Conservation (phyloP, 352 stramenopile species). For the Phytophthora lateralis region DNA sequence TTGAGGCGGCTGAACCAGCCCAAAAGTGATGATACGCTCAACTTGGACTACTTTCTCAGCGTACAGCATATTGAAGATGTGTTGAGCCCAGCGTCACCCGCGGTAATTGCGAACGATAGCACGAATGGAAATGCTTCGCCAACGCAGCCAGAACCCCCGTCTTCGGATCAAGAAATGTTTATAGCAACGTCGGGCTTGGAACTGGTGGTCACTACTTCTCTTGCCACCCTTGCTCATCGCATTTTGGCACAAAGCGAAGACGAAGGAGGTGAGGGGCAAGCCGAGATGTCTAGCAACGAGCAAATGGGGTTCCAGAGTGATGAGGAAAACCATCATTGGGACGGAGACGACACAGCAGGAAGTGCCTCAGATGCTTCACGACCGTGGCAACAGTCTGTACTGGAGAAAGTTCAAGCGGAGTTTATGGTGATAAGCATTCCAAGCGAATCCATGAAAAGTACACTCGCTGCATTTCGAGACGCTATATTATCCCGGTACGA, state of each 20-base stretch:
- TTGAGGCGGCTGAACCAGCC: slow-evolving; percentile 17
- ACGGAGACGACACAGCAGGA: slow-evolving; percentile 1
- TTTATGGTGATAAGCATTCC: slow-evolving; percentile 46
- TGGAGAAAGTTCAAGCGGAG: slow-evolving; percentile 36
- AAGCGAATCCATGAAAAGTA: slow-evolving; percentile 18
- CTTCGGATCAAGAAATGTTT: slow-evolving; percentile 22
- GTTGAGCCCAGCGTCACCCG: slow-evolving; percentile 15
- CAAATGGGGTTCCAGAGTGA: not conserved
- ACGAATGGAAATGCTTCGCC: not conserved
- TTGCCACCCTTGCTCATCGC: slow-evolving; percentile 30
- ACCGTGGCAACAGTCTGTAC: slow-evolving; percentile 13
- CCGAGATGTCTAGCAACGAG: slow-evolving; percentile 9
- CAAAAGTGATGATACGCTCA: slow-evolving; percentile 25
- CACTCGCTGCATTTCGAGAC: slow-evolving; percentile 46
- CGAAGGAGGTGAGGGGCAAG: not conserved
- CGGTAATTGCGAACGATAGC: not conserved
- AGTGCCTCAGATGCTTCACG: slow-evolving; percentile 2
- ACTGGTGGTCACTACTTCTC: slow-evolving; percentile 23
- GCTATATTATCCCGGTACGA: slow-evolving; percentile 56
- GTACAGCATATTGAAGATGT: slow-evolving; percentile 51
- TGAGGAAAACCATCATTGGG: not conserved
- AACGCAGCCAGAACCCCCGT: not conserved
- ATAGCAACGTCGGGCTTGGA: slow-evolving; percentile 30
- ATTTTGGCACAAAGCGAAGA: slow-evolving; percentile 42
- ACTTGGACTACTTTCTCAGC: slow-evolving; percentile 63